A percentile compares a stretch with the other conserved stretches of the same genome.
Conservation (phyloP, 108 stramenopile genomes). For the Skeletonema grethae region DNA sequence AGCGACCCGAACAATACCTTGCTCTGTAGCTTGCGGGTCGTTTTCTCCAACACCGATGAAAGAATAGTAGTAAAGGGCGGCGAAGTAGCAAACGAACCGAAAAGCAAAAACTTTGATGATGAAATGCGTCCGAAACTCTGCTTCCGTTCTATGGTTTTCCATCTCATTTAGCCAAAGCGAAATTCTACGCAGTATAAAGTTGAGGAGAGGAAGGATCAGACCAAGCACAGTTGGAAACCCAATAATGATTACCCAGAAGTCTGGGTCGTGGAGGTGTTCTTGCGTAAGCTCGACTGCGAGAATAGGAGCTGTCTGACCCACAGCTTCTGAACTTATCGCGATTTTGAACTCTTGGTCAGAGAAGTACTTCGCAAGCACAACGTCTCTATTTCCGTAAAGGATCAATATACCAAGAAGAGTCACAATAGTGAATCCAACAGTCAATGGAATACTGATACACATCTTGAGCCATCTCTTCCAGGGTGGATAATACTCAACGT, state of each 20-base stretch:
- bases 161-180: conserved; percentile 84
- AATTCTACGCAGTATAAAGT: conserved; percentile 77
- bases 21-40: conserved; percentile 60
- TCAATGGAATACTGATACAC: conserved; percentile 81
- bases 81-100: conserved; percentile 97
- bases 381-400: conserved; percentile 85
- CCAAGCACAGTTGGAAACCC: conserved; percentile 85
- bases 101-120: conserved; percentile 99
- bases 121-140: conserved; percentile 87
- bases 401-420: conserved; percentile 81
- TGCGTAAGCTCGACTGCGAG: conserved; percentile 59
- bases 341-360: conserved; percentile 51
- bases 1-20: conserved; percentile 85
- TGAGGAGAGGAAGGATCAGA: conserved; percentile 82
- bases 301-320: conserved; percentile 59
- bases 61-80: conserved; percentile 95
- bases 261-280: conserved; percentile 71
- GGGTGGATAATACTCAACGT: conserved; percentile 78
- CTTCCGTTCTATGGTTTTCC: conserved; percentile 97
- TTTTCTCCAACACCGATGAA: conserved; percentile 55
- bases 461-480: conserved; percentile 88
- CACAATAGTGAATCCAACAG: conserved; percentile 71
- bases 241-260: conserved; percentile 82
- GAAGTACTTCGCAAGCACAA: conserved; percentile 83
- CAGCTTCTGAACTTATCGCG: conserved; percentile 48